A percentile compares a stretch with the other conserved stretches of the same genome.
phyloP scores from a whole-genome alignment of 2,329 filamentous ascomycete genomes.

The Lithohypha guttulata region DNA sequence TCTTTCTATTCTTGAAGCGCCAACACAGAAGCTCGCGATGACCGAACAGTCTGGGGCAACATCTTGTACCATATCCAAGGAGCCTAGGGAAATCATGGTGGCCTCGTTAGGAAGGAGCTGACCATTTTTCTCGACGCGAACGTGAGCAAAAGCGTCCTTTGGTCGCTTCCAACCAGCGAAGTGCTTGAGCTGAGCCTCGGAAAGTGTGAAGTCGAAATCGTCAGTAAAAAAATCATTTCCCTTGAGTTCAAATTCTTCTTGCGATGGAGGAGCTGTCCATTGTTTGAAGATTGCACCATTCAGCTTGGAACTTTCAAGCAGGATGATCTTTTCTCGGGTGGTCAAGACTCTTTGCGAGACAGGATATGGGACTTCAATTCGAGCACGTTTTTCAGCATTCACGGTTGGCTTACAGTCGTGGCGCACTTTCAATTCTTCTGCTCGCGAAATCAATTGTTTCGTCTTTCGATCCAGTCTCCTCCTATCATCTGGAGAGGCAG shows the following conservation, averaged over 20 bases:
- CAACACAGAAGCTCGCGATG: slow-evolving; percentile 85
- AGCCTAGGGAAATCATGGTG: slow-evolving; percentile 43
- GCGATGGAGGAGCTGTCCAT: slow-evolving; percentile 57
- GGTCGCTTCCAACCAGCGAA: slow-evolving; percentile 79
- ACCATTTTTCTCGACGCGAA: slow-evolving; percentile 20
- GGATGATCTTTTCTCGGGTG: slow-evolving; percentile 62
- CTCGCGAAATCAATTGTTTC: slow-evolving; percentile 56
- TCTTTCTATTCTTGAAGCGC: slow-evolving; percentile 57
- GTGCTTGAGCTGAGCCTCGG: slow-evolving; percentile 59
- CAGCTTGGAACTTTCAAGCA: slow-evolving; percentile 66
- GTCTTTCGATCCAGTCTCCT: slow-evolving; percentile 57
- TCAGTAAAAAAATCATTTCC: slow-evolving; percentile 56
- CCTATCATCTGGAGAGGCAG: slow-evolving; percentile 52
- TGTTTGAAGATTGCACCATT: slow-evolving; percentile 77
- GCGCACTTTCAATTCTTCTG: slow-evolving; percentile 60
- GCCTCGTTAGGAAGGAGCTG: slow-evolving; percentile 25
- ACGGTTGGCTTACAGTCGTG: slow-evolving; percentile 3
- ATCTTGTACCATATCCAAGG: slow-evolving; percentile 84
- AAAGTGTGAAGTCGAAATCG: slow-evolving; percentile 57
- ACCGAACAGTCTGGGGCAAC: slow-evolving; percentile 94
- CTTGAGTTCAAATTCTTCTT: slow-evolving; percentile 50
- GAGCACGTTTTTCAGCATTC: slow-evolving; percentile 6
- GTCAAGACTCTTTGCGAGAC: slow-evolving; percentile 50
- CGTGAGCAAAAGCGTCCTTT: slow-evolving; percentile 47
- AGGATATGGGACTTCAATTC: slow-evolving; percentile 16